Evolutionary conservation across 768 basidiomycete genomes (phyloP), one percentile per base, ranked within the genome.

Genomic region (Ephemerocybe angulata): DNA sequence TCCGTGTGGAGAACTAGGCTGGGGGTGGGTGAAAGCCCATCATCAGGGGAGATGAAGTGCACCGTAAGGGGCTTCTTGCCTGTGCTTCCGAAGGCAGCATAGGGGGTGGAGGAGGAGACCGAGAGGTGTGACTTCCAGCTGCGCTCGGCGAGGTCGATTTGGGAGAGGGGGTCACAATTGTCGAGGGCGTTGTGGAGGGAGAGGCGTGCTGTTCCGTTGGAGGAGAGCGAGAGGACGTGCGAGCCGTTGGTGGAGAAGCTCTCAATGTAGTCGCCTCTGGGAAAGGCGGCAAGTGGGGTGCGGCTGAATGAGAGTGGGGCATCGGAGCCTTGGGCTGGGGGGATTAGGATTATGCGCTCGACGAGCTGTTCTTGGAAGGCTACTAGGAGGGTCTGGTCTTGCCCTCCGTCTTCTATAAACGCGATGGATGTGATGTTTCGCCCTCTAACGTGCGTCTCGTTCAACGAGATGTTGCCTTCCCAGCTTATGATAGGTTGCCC

Each of bases 41-140:
- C 70, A 21, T 75, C 73, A 41, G 78, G 71, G 6, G 72, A 62
- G 53, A 92, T 72, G 33, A 76, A 54, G 65, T 89, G 76, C 17
- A 90, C 69, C 31, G 73, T 71, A 27, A 91, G 74, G 3, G 90
- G 87, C 0, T 74, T 74, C 1, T 71, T 67, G 2, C 85, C 85
- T 12, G 84, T 78, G 8, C 80, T 79, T 8, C 89, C 89, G 54
- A 92, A 85, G 8, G 81, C 84, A 10, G 85, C 85, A 55, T 81
- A 89, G 12, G 86, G 78, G 0, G 75, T 67, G 3, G 82, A 74
- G 13, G 81, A 70, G 8, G 74, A 65, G 44, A 78, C 67, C 51
- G 72, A 82, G 50, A 91, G 77, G 58, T 84, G 74, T 19, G 81
- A 79, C 5, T 76, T 68, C 90, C 90, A 92, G 60, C 83, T 79